Base-by-base conservation (phyloP, 2,329 filamentous ascomycete genomes). In the Pseudogymnoascus sp. region DNA sequence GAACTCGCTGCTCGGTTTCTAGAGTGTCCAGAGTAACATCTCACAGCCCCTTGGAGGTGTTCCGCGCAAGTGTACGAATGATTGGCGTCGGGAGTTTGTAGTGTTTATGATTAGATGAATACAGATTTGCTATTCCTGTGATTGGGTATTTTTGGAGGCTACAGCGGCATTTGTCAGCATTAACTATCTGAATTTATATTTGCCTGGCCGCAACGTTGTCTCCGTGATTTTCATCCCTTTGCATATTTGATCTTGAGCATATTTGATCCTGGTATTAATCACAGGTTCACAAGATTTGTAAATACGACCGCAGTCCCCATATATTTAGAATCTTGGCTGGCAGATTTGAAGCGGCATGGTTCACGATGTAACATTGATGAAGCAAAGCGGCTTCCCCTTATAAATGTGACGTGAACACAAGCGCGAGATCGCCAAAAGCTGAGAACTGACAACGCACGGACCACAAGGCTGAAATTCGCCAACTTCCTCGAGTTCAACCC, bases 1-100 rank as follows among this genome's bases (percentile, higher is more conserved):
- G 70, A 72, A 73, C 58, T 64, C 66, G 0, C 67, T 74, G 22
- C 67, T 78, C 35, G 76, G 76, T 9, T 77, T 77, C 28, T 55
- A 55, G 28, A n/a, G 25, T 19, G 28, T 33, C 14, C 9, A 33
- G n/a, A 30, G 45, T 30, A 30, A 16, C 25, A 16, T 11, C 7
- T 11, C 9, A 25, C 11, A 5, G 5, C 14, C 23, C n/a, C 8
- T 28, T 30, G 14, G 23, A 16, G 25, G 45, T 16, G 14, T 28
- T 52, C 25, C 14, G 2, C 8, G 25, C 25, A 2, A 30, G 45
- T 55, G 49, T 55, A 55, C 28, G 49, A 55, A 16, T 19, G 25
- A 7, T 49, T 55, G 49, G 49, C 49, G 49, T 55, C n/a, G 49
- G 49, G 49, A 55, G 49, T 55, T 19, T 19, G 28, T 55, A 55